Conservation (phyloP, 257 asterid genomes). For the Gentiana straminea region DNA sequence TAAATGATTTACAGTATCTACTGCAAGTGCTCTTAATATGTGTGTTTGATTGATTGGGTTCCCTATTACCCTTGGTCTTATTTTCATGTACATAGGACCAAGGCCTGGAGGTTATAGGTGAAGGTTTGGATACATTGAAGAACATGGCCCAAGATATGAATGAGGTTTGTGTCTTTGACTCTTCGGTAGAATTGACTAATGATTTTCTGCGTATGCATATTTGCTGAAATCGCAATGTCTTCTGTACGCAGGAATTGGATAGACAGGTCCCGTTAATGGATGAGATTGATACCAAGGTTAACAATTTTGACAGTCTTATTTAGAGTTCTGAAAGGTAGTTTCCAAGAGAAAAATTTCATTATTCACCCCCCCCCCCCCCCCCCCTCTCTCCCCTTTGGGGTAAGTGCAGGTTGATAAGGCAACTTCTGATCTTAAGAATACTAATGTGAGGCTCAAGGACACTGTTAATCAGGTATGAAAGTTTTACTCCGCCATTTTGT, state of each 20-base stretch:
- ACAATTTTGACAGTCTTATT: slow-evolving; percentile 6
- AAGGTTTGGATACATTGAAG: slow-evolving; percentile 88
- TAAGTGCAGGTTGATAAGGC: slow-evolving; percentile 86
- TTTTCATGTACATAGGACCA: slow-evolving; percentile 48
- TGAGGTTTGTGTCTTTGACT: slow-evolving; percentile 49
- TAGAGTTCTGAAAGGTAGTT: background rate
- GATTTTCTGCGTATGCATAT: slow-evolving; percentile 9
- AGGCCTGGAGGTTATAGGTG: slow-evolving; percentile 89
- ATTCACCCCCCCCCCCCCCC: slow-evolving; percentile 5
- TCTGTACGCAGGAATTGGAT: slow-evolving; percentile 69
- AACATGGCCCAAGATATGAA: slow-evolving; percentile 97
- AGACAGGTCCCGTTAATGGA: slow-evolving; percentile 99
- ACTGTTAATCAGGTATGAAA: slow-evolving; percentile 83
- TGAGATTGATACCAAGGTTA: slow-evolving; percentile 94
- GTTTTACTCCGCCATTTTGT: background rate
- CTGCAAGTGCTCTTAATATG: slow-evolving; percentile 3
- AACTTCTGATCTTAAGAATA: slow-evolving; percentile 83
- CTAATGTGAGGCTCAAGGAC: slow-evolving; percentile 90
- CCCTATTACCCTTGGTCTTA: slow-evolving; percentile 3
- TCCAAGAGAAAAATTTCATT: background rate
- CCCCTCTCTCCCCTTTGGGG: slow-evolving; percentile 9
- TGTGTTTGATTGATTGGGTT: slow-evolving; percentile 3
- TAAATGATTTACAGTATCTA: too few species aligned
- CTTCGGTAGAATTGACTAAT: slow-evolving; percentile 8
- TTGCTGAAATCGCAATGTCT: slow-evolving; percentile 6